Evolutionary conservation across 2,329 filamentous ascomycete genomes (phyloP), one percentile per base, ranked within the genome.

Genomic region (Pseudogymnoascus sp.): DNA sequence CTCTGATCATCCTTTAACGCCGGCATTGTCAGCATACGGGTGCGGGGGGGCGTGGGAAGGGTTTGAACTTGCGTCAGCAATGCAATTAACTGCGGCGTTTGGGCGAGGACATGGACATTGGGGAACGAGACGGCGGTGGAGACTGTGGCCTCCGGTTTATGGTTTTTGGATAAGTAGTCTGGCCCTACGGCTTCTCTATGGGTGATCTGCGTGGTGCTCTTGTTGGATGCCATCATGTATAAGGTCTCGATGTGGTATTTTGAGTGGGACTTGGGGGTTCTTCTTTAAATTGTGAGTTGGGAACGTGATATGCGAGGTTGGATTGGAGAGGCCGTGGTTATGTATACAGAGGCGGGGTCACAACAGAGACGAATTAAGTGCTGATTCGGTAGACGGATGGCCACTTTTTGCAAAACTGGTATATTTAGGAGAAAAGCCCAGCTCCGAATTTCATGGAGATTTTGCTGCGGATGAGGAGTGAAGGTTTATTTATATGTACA

Each of bases 11-110:
- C 66, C 93, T 97, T 71, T 66, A 62, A 65, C 64, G 16, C 16
- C n/a, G 16, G 49, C 9, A 33, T 19, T 33, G 49, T 55, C 28
- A 55, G 49, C 9, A 55, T 33, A 8, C 3, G 16, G 19, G 22
- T 5, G 25, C 16, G 6, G 9, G 28, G 12, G 9, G 8, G 14
- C n/a, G 11, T 33, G 28, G 25, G 28, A n/a, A 28, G n/a, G 6
- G 23, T 41, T 23, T 30, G n/a, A 62, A 85, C 92, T 82, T 86
- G 97, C 94, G 94, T 97, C 77, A 99, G 84, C 67, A 99, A 84
- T 67, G 94, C 92, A 78, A 99, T 99, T 67, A 99, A 84, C 80
- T 99, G 94, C 58, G 94, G 92, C 9, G 94, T 97, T 78, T 97
- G 94, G 30, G 90, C 84, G 52, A 99, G 81, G 67, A 95, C 89